Evolutionary conservation across 2,329 filamentous ascomycete genomes (phyloP).

Genomic region (Lecanicillium sp.): DNA sequence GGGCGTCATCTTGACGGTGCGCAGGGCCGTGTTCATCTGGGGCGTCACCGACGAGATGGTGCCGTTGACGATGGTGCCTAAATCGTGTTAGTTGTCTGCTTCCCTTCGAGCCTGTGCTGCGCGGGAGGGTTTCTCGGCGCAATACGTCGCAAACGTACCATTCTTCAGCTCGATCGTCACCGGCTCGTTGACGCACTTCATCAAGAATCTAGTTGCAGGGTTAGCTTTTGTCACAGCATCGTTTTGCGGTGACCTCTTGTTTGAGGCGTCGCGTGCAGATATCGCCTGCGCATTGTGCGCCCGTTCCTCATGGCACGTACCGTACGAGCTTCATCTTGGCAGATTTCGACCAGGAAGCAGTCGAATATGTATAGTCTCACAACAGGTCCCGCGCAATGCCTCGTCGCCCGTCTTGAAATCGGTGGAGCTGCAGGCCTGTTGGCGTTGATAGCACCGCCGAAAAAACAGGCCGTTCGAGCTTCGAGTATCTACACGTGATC

Average conservation of each 20-base stretch:
- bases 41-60: constrained; percentile 95
- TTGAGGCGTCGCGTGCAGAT: constrained; percentile 35
- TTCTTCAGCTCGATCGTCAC: constrained; percentile 98
- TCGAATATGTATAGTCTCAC: not conserved
- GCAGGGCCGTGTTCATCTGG: constrained; percentile 96
- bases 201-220: constrained; percentile 68
- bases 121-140: not conserved
- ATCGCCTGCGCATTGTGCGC: constrained; percentile 11
- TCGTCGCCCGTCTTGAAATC: constrained; percentile 9
- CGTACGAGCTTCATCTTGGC: constrained; percentile 92
- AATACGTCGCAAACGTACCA: constrained; percentile 48
- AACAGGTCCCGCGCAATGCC: constrained; percentile 11
- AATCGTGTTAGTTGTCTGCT: constrained; percentile 9
- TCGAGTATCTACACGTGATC: constrained; percentile 4
- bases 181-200: constrained; percentile 99
- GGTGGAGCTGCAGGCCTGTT: constrained; percentile 13
- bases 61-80: constrained; percentile 92
- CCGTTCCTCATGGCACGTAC: constrained; percentile 46
- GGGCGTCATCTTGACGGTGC: constrained; percentile 93
- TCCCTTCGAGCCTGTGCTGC: not conserved
- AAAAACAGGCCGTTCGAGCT: constrained; percentile 5
- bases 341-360: constrained; percentile 12
- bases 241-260: not conserved
- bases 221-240: constrained; percentile 19
- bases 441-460: constrained; percentile 3